phyloP scores from a whole-genome alignment of 306 rosid species.

The Medicago lupulina region DNA sequence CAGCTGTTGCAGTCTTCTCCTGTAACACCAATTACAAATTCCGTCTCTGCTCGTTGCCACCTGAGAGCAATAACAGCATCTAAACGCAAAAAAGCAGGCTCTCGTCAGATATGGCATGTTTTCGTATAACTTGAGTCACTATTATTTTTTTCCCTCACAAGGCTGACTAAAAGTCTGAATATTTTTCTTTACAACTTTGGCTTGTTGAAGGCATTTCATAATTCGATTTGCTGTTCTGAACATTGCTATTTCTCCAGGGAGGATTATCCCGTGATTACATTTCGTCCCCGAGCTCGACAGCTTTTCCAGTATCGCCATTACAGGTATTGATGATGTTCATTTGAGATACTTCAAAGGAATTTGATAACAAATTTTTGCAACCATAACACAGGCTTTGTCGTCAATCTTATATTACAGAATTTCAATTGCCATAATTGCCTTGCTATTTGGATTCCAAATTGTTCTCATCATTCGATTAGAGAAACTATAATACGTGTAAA shows the following conservation, averaged over 20 bases:
- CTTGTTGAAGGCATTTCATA: slow-evolving; percentile 33
- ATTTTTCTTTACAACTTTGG: background rate
- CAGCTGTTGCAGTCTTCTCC: slow-evolving; percentile 92
- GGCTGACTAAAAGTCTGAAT: background rate
- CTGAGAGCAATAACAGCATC: slow-evolving; percentile 96
- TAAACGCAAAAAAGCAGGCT: slow-evolving; percentile 80
- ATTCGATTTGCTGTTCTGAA: slow-evolving; percentile 34
- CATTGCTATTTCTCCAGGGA: slow-evolving; percentile 69
- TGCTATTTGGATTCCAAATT: slow-evolving; percentile 27
- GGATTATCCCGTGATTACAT: slow-evolving; percentile 81
- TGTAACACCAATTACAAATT: slow-evolving; percentile 78
- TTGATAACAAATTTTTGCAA: slow-evolving; percentile 29
- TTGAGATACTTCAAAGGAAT: slow-evolving; percentile 30
- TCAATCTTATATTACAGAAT: slow-evolving; percentile 5
- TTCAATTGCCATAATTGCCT: slow-evolving; percentile 22
- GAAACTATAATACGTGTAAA: background rate
- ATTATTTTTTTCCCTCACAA: slow-evolving; percentile 23
- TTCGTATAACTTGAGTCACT: slow-evolving; percentile 29
- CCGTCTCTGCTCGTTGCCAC: slow-evolving; percentile 82
- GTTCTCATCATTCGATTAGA: slow-evolving; percentile 3
- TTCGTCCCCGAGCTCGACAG: slow-evolving; percentile 89
- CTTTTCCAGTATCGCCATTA: slow-evolving; percentile 98
- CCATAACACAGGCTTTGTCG: slow-evolving; percentile 3
- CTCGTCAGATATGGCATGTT: slow-evolving; percentile 85
- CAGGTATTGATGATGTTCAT: slow-evolving; percentile 62